Evolutionary conservation across 2,329 filamentous ascomycete genomes (phyloP).

Genomic region (Chaetoscypha palmicola): DNA sequence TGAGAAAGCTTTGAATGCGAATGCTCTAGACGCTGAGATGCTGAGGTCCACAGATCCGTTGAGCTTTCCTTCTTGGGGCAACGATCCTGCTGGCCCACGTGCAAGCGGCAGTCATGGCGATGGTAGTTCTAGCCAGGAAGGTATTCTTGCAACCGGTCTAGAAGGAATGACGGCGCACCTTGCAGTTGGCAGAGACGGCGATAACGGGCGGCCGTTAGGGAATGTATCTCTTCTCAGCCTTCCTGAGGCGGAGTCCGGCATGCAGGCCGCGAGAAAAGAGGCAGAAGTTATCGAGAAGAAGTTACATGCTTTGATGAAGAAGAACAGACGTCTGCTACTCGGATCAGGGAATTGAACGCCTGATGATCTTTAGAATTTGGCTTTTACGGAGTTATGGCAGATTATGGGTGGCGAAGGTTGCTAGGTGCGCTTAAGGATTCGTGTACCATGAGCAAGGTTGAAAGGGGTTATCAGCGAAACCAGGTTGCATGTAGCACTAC

Average conservation of each 20-base stretch:
- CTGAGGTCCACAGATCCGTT: slow-evolving; percentile 22
- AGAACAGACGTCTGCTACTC: slow-evolving; percentile 49
- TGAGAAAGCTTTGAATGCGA: slow-evolving; percentile 31
- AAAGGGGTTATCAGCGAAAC: too few relatives aligned
- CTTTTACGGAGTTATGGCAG: too few relatives aligned
- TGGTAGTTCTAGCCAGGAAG: slow-evolving; percentile 20
- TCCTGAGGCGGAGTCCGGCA: slow-evolving; percentile 54
- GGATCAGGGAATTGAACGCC: slow-evolving; percentile 20
- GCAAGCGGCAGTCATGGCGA: slow-evolving; percentile 16
- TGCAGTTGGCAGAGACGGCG: slow-evolving; percentile 24
- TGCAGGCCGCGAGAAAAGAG: slow-evolving; percentile 46
- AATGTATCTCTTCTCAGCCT: slow-evolving; percentile 48
- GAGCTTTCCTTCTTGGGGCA: slow-evolving; percentile 26
- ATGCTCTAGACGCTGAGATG: slow-evolving; percentile 27
- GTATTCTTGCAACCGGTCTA: slow-evolving; percentile 26
- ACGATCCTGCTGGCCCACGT: slow-evolving; percentile 17
- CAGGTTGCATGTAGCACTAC: too few relatives aligned
- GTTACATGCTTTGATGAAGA: slow-evolving; percentile 51
- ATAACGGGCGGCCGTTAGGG: slow-evolving; percentile 24
- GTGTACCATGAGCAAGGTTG: too few relatives aligned
- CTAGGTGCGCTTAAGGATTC: too few relatives aligned
- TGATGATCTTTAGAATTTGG: too few relatives aligned
- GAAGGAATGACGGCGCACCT: slow-evolving; percentile 31
- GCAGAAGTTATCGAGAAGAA: slow-evolving; percentile 56
- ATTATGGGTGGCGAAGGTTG: too few relatives aligned